These are phyloP conservation scores for Juglanconis sp. DNA, from an alignment of 2,329 filamentous ascomycete species.

Conservation along the genomic window DNA sequence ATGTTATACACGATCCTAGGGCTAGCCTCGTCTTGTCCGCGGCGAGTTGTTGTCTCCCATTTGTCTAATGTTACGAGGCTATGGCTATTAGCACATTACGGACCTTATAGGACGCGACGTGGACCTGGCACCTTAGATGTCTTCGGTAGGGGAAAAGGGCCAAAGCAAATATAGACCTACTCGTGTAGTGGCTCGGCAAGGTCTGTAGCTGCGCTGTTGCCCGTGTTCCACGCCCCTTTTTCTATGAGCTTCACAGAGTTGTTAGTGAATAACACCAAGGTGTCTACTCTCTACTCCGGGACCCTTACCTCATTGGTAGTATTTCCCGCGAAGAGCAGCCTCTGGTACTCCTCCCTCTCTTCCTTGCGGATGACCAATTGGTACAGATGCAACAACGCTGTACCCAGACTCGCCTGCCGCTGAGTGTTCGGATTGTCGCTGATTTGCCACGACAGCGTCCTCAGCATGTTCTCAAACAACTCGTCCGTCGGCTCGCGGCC, in stretches of 20 bases:
- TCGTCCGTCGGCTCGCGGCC: not conserved
- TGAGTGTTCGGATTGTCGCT: too few relatives aligned
- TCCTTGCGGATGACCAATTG: not conserved
- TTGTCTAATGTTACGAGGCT: slow-evolving; percentile 4
- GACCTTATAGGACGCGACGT: too few relatives aligned
- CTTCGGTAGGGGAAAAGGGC: too few relatives aligned
- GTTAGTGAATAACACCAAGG: not conserved
- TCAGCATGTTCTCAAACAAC: not conserved
- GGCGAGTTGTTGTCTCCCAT: slow-evolving; percentile 5
- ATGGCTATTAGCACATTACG: too few relatives aligned
- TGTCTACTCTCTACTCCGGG: not conserved
- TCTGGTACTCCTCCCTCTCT: slow-evolving; percentile 14
- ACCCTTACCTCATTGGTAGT: slow-evolving; percentile 6
- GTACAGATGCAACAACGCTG: not conserved
- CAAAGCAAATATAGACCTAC: not conserved
- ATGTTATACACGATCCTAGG: slow-evolving; percentile 7
- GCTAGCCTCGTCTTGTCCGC: not conserved
- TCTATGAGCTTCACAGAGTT: not conserved
- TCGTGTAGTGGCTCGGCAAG: slow-evolving; percentile 10
- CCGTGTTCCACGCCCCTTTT: not conserved
- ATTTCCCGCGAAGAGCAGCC: slow-evolving; percentile 1
- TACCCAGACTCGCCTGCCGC: not conserved
- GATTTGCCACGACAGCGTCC: not conserved
- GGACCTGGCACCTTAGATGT: too few relatives aligned
- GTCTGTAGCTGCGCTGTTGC: not conserved